These are phyloP conservation scores for Galeopsis tetrahit DNA, from an alignment of 257 asterid species.

Conservation along the genomic window DNA sequence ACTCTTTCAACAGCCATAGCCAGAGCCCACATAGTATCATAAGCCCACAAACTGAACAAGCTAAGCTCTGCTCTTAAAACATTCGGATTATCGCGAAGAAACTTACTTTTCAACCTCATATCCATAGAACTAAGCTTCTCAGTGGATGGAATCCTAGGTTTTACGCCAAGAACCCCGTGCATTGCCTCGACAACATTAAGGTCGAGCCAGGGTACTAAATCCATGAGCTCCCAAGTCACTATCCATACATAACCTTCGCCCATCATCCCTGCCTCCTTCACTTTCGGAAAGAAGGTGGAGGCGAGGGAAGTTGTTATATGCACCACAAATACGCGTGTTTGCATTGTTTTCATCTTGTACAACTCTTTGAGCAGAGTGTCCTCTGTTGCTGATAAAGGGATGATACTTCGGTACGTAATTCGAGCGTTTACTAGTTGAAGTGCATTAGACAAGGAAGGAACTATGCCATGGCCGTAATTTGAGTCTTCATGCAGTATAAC, in stretches of 20 bases:
- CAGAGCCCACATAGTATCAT: constrained; percentile 48
- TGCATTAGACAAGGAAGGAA: constrained; percentile 11
- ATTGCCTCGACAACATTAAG: constrained; percentile 41
- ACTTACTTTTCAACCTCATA: constrained; percentile 45
- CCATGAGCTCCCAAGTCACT: constrained; percentile 42
- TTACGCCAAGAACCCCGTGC: constrained; percentile 59
- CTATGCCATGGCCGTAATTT: constrained; percentile 16
- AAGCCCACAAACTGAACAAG: constrained; percentile 59
- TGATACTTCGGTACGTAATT: constrained; percentile 21
- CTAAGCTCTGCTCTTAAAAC: constrained; percentile 35
- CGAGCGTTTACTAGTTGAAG: constrained; percentile 22
- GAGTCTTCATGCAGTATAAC: constrained; percentile 12
- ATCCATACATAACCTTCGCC: constrained; percentile 56
- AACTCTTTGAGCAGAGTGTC: constrained; percentile 21
- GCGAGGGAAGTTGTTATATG: constrained; percentile 41
- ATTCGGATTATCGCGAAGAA: constrained; percentile 32
- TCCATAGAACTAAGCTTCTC: constrained; percentile 25
- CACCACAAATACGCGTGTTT: constrained; percentile 54
- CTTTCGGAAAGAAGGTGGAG: constrained; percentile 38
- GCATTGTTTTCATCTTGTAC: constrained; percentile 41
- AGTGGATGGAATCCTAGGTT: constrained; percentile 45
- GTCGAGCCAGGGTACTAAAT: constrained; percentile 40
- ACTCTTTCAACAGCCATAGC: constrained; percentile 46
- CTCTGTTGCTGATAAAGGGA: constrained; percentile 20
- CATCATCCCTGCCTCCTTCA: constrained; percentile 50